phyloP scores from a whole-genome alignment of 768 basidiomycete species.

The Xanthoconium stramineum region DNA sequence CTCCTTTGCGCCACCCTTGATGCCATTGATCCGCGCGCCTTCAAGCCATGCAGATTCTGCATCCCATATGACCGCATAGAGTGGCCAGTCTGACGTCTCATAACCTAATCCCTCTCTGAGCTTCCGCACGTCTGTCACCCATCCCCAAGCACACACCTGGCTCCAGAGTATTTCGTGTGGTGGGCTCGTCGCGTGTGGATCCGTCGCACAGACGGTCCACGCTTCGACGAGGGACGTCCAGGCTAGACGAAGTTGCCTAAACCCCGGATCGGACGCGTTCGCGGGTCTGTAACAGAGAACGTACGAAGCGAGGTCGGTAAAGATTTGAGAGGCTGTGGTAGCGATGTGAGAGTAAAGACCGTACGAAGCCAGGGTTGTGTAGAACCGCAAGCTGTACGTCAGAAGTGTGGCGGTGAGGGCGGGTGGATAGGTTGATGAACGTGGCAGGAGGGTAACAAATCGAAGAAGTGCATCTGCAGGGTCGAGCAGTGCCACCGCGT shows the following conservation, averaged over 20 bases:
- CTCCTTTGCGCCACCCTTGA: conserved; percentile 65
- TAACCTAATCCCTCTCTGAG: conserved; percentile 34
- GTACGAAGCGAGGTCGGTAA: conserved; percentile 49
- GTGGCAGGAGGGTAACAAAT: conserved; percentile 61
- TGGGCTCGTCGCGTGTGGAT: conserved; percentile 87
- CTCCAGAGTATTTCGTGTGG: conserved; percentile 89
- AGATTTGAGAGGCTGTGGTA: conserved; percentile 54
- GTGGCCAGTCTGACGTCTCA: conserved; percentile 21
- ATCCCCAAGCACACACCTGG: conserved; percentile 75
- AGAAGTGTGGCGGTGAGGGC: conserved; percentile 46
- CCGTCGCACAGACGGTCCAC: conserved; percentile 83
- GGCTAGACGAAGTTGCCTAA: conserved; percentile 35
- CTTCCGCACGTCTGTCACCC: conserved; percentile 57
- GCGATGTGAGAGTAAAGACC: conserved; percentile 74
- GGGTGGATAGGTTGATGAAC: conserved; percentile 37
- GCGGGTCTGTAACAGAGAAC: conserved; percentile 19
- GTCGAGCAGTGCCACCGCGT: conserved; percentile 55
- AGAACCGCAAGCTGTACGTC: conserved; percentile 57
- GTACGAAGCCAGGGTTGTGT: conserved; percentile 66
- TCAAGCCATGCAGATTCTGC: conserved; percentile 66
- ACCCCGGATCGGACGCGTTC: not conserved
- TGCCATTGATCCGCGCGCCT: conserved; percentile 69
- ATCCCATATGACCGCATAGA: conserved; percentile 39
- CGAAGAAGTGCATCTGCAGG: conserved; percentile 66
- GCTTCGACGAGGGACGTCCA: conserved; percentile 61